A percentile compares a stretch with the other conserved stretches of the same genome.
Evolutionary conservation across 1,139 yeast species (phyloP).

Genomic region (Taphrina betulina): DNA sequence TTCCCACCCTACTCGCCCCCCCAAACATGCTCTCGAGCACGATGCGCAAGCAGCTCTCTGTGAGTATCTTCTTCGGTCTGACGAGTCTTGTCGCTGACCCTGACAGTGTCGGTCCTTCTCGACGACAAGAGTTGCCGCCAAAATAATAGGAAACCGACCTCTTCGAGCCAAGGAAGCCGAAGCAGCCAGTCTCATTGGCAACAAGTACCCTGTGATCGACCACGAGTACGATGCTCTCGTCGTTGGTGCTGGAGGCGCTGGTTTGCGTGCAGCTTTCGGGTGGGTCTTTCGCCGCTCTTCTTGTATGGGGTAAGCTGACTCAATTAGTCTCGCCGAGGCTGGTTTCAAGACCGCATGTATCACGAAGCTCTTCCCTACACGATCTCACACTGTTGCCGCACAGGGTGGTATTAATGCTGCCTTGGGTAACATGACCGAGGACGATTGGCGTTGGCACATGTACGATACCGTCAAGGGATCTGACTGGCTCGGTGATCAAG

Average conservation of each 20-base stretch:
- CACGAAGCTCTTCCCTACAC: conserved; percentile 94
- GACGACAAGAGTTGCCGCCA: conserved; percentile 16
- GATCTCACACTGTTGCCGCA: conserved; percentile 98
- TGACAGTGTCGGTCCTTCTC: conserved; percentile 27
- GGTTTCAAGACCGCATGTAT: conserved; percentile 98
- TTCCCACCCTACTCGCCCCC: no score
- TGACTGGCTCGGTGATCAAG: conserved; percentile 99
- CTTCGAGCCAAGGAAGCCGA: conserved; percentile 47
- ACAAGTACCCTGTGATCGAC: conserved; percentile 79
- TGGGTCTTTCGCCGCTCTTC: conserved; percentile 11
- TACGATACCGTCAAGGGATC: conserved; percentile 87
- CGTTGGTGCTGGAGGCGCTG: conserved; percentile 99
- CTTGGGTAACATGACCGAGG: conserved; percentile 91
- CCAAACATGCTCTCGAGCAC: conserved; percentile 19
- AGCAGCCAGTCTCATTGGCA: conserved; percentile 44
- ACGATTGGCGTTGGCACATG: conserved; percentile 99
- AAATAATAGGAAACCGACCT: conserved; percentile 38
- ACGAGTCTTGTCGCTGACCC: no score
- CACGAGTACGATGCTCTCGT: conserved; percentile 98
- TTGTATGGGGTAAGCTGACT: background rate
- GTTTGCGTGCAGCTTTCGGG: conserved; percentile 88
- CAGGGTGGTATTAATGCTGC: conserved; percentile 99
- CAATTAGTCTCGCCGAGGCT: conserved; percentile 92
- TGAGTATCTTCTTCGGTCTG: background rate
- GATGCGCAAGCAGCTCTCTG: conserved; percentile 24